Evolutionary conservation across 768 basidiomycete species (phyloP), one percentile per base, ranked within the genome.

Genomic region (Pleurotus pulmonarius): DNA sequence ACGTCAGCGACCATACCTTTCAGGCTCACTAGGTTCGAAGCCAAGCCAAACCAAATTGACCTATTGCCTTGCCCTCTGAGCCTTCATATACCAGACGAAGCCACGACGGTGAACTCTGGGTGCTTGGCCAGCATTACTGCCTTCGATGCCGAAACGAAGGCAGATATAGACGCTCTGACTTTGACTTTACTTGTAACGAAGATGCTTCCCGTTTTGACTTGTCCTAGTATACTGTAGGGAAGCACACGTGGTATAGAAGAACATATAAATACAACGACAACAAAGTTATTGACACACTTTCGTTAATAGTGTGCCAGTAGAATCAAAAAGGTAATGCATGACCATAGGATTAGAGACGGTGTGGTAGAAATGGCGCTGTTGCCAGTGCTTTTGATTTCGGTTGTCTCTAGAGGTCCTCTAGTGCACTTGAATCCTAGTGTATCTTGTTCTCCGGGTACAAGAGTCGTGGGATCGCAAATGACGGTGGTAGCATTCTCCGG

Each of bases 81-180:
- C 18, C 59, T 57, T 29, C 51, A 53, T 38, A 64, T 75, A 26
- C 73, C 73, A 11, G 65, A 58, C 24, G 74, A 75, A 60, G 57
- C 56, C 20, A 61, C 58, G 12, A 70, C 73, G 1, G 61, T 73
- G 11, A 55, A 40, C 25, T 59, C 59, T 15, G 51, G 51, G 9
- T 75, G 73, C 49, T 70, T 67, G 56, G 67, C 64, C 5, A 72
- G 67, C 45, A 69, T 75, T 3, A 66, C 65, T 40, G 66, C 65
- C 26, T 61, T 68, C 41, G 63, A 68, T 48, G 70, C 69, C 18
- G 51, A 38, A 40, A 65, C 60, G 12, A 73, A 70, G 61, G 49
- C 49, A 46, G 72, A 73, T 58, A 69, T 66, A 24, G 64, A 67
- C 55, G 66, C 68, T 24, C 54, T 56, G 22, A 61, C 63, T 37